Base-by-base conservation (phyloP, 2,329 filamentous ascomycete genomes). In the Colletotrichum paranaense region DNA sequence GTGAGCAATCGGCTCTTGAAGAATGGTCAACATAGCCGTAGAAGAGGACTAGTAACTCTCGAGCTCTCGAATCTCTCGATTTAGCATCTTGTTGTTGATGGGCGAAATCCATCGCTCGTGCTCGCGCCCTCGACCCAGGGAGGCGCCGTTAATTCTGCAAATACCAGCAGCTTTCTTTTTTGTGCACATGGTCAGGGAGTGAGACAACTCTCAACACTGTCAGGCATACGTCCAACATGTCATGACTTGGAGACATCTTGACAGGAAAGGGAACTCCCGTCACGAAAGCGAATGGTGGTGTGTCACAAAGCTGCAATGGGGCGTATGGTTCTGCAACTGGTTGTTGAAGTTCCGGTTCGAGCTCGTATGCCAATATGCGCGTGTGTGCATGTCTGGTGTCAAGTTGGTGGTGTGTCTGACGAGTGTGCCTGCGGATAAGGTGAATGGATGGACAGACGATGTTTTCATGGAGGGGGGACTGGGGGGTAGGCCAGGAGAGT, bases 161-260 rank as follows among this genome's bases (percentile, higher is more conserved):
- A 69, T 49, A 53, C 55, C 32, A 22, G 59, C 26, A 55, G 42
- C 32, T n/a, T 60, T 49, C 32, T 56, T 56, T 69, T 64, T 30
- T 53, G 67, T 65, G 60, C 60, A 38, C 70, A 55, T 60, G 46
- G 59, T 60, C 46, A 56, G 60, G 55, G 55, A 64, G 59, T 69
- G 59, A 69, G 66, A 69, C 66, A 64, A 46, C 55, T 59, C 59
- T 56, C 30, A 70, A 14, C 16, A 42, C 38, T 42, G 42, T 46
- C n/a, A 42, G 69, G 52, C 38, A 11, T 42, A 69, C 19, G 68
- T 68, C 64, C 46, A 62, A 62, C 24, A 72, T 72, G 66, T 69
- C 66, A 69, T 64, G 58, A 69, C 66, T 69, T 69, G 53, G 42
- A 69, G 66, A 69, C 65, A 56, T 59, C 26, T 59, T 64, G 66